phyloP scores from a whole-genome alignment of 352 stramenopile species.

The Globisporangium barbulae region DNA sequence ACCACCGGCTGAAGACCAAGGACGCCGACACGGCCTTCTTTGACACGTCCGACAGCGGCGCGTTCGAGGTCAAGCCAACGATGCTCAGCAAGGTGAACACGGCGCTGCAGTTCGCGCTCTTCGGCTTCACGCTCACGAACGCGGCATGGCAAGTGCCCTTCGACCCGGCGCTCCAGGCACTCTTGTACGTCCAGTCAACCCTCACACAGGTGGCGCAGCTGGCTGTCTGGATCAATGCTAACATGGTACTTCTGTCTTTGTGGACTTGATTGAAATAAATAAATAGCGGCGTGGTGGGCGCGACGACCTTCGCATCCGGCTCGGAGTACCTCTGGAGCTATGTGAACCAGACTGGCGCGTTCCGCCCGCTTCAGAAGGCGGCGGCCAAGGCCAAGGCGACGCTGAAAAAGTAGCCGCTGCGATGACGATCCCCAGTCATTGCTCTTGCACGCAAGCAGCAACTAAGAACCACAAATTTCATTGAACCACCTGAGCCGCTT shows the following conservation, averaged over 20 bases:
- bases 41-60: conserved; percentile 63
- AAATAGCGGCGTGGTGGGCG: conserved; percentile 56
- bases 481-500: not conserved
- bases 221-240: not conserved
- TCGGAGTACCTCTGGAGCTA: conserved; percentile 78
- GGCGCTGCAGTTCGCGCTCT: conserved; percentile 69
- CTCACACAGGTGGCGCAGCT: too few species aligned
- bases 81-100: conserved; percentile 82
- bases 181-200: conserved; percentile 51
- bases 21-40: conserved; percentile 68
- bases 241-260: conserved; percentile 2
- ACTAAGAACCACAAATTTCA: not conserved
- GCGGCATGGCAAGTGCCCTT: conserved; percentile 65
- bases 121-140: conserved; percentile 72
- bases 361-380: conserved; percentile 46
- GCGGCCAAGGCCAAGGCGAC: conserved; percentile 6
- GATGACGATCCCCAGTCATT: too few species aligned
- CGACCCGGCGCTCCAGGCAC: conserved; percentile 43
- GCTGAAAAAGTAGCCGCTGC: conserved; percentile 11
- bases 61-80: conserved; percentile 71
- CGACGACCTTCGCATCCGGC: conserved; percentile 71
- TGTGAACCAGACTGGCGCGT: conserved; percentile 64
- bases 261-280: conserved; percentile 1
- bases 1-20: conserved; percentile 75
- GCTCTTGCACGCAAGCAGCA: not conserved